Percentiles rank a stretch among this genome's conserved stretches.
Conservation (phyloP, 176 grass and related monocot species). For the Metroxylon sagu region DNA sequence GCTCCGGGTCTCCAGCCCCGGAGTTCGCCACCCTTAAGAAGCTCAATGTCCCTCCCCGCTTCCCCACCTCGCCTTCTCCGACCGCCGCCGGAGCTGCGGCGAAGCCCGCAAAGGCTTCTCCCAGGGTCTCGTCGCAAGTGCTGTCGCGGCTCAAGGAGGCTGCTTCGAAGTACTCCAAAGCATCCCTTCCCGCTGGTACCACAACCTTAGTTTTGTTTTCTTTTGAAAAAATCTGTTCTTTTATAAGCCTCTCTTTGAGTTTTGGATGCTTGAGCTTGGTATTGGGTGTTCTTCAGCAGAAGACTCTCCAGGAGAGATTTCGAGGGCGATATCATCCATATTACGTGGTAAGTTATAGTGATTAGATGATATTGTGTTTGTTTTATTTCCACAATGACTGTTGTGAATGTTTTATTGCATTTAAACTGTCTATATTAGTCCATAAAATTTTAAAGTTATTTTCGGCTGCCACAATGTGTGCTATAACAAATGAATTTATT, state of each 20-base stretch:
- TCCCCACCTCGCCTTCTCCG: neutral
- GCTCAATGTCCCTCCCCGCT: neutral
- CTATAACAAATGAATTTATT: too few relatives aligned
- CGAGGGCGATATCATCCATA: conserved; percentile 6
- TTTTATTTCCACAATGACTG: neutral
- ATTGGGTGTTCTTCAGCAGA: neutral
- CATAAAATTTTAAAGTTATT: too few relatives aligned
- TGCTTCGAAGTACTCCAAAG: conserved; percentile 1
- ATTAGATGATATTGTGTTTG: neutral
- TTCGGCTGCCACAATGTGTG: too few relatives aligned
- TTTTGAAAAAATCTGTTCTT: neutral
- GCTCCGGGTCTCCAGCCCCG: neutral
- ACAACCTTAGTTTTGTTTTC: neutral
- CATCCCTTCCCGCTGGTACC: neutral
- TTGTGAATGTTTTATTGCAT: too few relatives aligned
- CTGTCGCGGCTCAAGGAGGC: conserved; percentile 9
- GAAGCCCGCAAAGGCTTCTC: neutral
- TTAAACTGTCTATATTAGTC: too few relatives aligned
- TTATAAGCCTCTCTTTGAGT: neutral
- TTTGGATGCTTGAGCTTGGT: too few relatives aligned
- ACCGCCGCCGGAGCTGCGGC: neutral
- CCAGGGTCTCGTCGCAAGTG: neutral
- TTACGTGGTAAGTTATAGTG: conserved; percentile 5
- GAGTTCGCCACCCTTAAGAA: neutral
- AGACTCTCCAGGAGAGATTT: neutral